Evolutionary conservation across 257 asterid species (phyloP), one percentile per base, ranked within the genome.

Genomic region (Solanum acaule): DNA sequence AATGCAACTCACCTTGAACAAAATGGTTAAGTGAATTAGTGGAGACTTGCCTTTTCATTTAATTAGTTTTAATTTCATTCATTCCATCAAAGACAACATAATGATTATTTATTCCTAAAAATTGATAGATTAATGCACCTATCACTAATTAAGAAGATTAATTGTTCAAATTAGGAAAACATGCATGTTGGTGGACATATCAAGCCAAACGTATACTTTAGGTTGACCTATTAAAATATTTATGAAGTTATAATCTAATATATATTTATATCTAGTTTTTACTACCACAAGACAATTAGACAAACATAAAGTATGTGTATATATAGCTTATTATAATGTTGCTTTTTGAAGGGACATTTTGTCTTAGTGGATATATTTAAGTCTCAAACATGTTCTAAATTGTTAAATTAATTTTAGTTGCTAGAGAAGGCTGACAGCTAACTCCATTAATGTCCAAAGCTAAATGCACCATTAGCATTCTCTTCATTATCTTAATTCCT

Each of bases 401-500:
- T 27, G 33, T 27, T 13, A 72, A 52, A 52, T 70, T 70, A 70
- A 56, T n/a, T 27, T 70, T 70, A 70, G 71, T n/a, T 27, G 14
- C 71, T 37, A 70, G 35, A 76, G 85, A 87, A 82, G 90, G 91
- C 90, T 87, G 93, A 88, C 89, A 89, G 89, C 85, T 87, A 90
- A 87, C 88, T 89, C 91, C 89, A 70, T 70, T 70, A 68, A 27
- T 14, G 2, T 27, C 22, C 34, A 27, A 27, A 25, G 75, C 35
- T 68, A 68, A 23, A 27, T 27, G 75, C 75, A 68, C 75, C 22
- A 70, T 70, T 70, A 31, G 40, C n/a, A 70, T 70, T 70, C 76
- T 67, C 73, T 67, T 25, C 63, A 77, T 46, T 4, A 40, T 77
- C 52, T 7, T 25, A 15, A 38, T 14, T 40, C 22, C 6, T 27